Percentiles rank a stretch among this genome's conserved stretches.
These are phyloP conservation scores for Oemleria cerasiformis DNA, from an alignment of 306 rosid genomes.

Conservation along the genomic window DNA sequence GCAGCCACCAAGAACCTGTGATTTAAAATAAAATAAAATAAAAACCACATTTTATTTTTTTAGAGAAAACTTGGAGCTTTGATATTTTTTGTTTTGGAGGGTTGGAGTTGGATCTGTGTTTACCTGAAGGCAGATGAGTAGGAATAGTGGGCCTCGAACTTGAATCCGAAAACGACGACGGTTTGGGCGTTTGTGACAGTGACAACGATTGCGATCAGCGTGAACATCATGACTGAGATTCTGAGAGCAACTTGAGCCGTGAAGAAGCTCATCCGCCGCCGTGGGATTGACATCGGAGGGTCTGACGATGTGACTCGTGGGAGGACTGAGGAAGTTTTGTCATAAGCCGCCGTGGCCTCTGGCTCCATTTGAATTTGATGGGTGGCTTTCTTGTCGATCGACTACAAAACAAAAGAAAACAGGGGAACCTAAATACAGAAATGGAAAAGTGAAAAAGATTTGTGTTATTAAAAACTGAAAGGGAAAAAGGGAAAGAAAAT, in stretches of 20 bases:
- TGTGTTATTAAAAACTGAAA: not conserved
- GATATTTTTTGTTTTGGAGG: not conserved
- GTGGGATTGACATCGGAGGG: not conserved
- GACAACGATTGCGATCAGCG: conserved; percentile 41
- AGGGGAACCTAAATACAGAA: not conserved
- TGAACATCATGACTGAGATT: conserved; percentile 39
- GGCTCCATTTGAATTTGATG: conserved; percentile 10
- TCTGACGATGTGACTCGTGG: conserved; percentile 14
- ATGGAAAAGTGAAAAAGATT: not conserved
- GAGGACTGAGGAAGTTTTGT: conserved; percentile 22
- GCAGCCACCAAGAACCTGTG: conserved; percentile 61
- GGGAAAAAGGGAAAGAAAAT: not conserved
- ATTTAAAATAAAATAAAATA: not conserved
- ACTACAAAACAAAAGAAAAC: not conserved
- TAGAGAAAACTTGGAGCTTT: not conserved
- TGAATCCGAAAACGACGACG: conserved; percentile 30
- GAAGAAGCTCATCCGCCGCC: conserved; percentile 5
- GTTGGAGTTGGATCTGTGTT: conserved; percentile 1
- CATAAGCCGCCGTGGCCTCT: conserved; percentile 13
- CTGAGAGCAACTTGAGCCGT: conserved; percentile 42
- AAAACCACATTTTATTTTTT: too few relatives aligned
- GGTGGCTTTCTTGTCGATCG: not conserved
- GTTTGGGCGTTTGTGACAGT: conserved; percentile 54
- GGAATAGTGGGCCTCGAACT: conserved; percentile 50
- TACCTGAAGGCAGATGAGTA: conserved; percentile 58